phyloP scores from a whole-genome alignment of 768 basidiomycete genomes.

The Leccinum longicurvipes region DNA sequence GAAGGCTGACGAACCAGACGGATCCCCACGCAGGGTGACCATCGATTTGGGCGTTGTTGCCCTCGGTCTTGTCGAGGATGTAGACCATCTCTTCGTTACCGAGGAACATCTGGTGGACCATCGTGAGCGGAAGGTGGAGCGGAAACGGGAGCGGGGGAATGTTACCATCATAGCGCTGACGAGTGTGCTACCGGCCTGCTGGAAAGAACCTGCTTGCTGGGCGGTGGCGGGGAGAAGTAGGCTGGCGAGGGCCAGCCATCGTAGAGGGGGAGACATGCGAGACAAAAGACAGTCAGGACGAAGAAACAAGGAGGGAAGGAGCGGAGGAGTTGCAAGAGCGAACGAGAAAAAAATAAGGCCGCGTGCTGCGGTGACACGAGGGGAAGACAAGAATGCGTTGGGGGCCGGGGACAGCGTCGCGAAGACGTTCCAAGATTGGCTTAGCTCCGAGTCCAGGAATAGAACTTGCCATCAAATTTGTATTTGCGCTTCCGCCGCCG shows the following conservation, averaged over 20 bases:
- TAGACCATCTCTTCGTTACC: conserved; percentile 80
- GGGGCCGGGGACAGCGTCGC: no score
- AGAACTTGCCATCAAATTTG: background rate
- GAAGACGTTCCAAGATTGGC: no score
- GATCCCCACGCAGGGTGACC: conserved; percentile 75
- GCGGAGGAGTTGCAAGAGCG: no score
- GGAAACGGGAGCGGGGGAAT: background rate
- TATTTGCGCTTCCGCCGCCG: background rate
- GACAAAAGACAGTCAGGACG: no score
- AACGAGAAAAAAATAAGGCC: background rate
- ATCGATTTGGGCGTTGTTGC: conserved; percentile 60
- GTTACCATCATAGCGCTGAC: conserved; percentile 51
- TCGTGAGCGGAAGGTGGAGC: background rate
- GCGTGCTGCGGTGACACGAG: background rate
- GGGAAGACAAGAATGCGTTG: no score
- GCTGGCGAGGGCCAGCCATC: conserved; percentile 8
- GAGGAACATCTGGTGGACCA: conserved; percentile 59
- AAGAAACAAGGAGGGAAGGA: conserved; percentile 6
- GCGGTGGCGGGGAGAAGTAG: conserved; percentile 8
- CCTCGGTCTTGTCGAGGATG: conserved; percentile 85
- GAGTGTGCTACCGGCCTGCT: conserved; percentile 30
- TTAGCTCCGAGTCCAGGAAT: no score
- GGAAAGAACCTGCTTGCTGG: conserved; percentile 17
- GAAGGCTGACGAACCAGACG: conserved; percentile 44
- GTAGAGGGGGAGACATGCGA: conserved; percentile 3